Evolutionary conservation across 805 yeast genomes (phyloP), one percentile per base, ranked within the genome.

Genomic region (Cyberlindnera xylosilytica): DNA sequence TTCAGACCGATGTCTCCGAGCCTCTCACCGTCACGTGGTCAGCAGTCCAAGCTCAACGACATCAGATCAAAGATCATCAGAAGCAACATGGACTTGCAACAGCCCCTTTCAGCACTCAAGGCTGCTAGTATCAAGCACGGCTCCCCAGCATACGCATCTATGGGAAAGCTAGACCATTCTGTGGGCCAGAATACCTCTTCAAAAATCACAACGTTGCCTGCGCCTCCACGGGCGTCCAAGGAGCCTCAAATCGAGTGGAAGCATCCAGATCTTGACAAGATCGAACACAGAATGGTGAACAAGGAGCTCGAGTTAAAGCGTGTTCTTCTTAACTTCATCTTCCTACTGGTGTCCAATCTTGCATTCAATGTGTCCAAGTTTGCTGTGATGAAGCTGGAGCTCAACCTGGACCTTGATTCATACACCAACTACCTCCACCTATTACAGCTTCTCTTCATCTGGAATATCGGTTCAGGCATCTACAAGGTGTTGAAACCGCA

Each of bases 231-330:
- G 11, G 10, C 26, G 20, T 13, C 27, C 4, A 20, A n/a, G 3
- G 36, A 40, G 34, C 47, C 42, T 16, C 37, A 38, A n/a, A 11
- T 46, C 13, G 46, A 44, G 22, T 44, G 51, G 47, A 38, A 41
- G 22, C 46, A 39, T 19, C 51, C 51, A 11, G 44, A 37, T 13
- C 11, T 45, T 19, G 19, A 34, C 3, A 31, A 28, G 34, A 38
- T 48, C 17, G 51, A 48, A 28, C 45, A 39, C 29, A 17, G 49
- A 17, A 19, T 41, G 13, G 62, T 68, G 7, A 71, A 69, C 44
- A 72, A 69, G 47, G 76, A 72, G 49, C 53, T 61, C 8, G 68
- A 66, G 39, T 51, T 68, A 4, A 61, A 58, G 42, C 58, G 56
- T 20, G 55, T 67, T 8, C 48, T 69, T 5, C 50, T 57, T 2